These are phyloP conservation scores for Suillus placidus DNA, from an alignment of 768 basidiomycete species.

Conservation along the genomic window DNA sequence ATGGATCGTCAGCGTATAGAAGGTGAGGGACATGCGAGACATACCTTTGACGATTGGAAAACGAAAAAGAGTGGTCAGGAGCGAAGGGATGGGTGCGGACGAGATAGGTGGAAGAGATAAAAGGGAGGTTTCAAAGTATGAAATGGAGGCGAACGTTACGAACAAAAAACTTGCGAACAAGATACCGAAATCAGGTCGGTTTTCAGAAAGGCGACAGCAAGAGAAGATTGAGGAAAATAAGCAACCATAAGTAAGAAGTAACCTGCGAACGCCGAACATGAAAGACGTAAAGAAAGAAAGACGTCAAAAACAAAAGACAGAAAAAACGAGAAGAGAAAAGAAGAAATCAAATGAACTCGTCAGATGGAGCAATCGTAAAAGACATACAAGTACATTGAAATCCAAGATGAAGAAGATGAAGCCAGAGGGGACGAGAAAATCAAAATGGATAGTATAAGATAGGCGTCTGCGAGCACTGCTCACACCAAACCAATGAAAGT, in stretches of 20 bases:
- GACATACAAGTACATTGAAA: not conserved
- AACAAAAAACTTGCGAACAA: not conserved
- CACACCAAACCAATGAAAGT: no score
- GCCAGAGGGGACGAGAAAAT: not conserved
- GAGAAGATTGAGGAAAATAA: slow-evolving; percentile 5
- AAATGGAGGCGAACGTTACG: not conserved
- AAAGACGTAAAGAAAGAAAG: not conserved
- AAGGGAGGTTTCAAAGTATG: no score
- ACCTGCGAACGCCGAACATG: not conserved
- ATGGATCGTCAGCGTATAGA: no score
- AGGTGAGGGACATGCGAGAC: not conserved
- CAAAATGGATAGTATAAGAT: not conserved
- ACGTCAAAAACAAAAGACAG: not conserved
- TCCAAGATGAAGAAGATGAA: slow-evolving; percentile 6
- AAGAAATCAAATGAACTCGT: not conserved
- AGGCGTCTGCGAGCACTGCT: no score
- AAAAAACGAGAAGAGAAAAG: not conserved
- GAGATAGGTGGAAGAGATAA: no score
- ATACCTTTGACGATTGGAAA: slow-evolving; percentile 26
- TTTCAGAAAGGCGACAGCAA: no score
- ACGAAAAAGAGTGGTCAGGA: no score
- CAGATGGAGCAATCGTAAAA: slow-evolving; percentile 6
- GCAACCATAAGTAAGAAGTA: slow-evolving; percentile 6
- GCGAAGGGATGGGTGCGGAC: no score
- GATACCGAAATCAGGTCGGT: not conserved